These are phyloP conservation scores for Pseudocercospora cruenta DNA, from an alignment of 2,329 filamentous ascomycete genomes.

Conservation along the genomic window DNA sequence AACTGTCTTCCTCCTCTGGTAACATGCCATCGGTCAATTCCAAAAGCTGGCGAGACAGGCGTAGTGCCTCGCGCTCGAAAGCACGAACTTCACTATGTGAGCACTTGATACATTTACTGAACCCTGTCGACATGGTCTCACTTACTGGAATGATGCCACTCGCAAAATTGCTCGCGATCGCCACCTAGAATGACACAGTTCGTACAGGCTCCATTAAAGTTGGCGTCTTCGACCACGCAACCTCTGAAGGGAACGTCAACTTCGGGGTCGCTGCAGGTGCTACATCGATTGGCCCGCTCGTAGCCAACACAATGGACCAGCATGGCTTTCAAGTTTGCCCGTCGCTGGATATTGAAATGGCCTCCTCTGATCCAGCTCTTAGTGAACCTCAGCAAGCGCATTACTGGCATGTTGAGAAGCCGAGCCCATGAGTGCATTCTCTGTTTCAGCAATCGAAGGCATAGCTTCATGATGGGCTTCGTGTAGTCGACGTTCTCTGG, in stretches of 20 bases:
- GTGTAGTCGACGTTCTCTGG: conserved; percentile 3
- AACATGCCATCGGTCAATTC: too few relatives aligned
- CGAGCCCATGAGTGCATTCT: background rate
- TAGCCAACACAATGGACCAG: conserved; percentile 9
- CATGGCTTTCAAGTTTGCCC: background rate
- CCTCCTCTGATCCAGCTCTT: background rate
- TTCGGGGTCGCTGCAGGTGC: background rate
- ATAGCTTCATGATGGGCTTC: conserved; percentile 1
- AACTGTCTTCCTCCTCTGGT: too few relatives aligned
- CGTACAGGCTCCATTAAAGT: background rate
- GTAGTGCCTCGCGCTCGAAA: too few relatives aligned
- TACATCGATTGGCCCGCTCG: background rate
- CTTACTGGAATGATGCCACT: background rate
- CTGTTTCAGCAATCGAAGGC: background rate
- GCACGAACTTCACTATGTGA: background rate
- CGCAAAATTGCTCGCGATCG: background rate
- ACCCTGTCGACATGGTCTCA: background rate
- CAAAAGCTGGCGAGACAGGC: too few relatives aligned
- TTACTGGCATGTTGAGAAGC: conserved; percentile 2
- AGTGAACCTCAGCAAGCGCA: conserved; percentile 4
- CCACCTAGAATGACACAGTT: background rate
- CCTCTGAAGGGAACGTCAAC: background rate
- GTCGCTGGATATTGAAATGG: background rate
- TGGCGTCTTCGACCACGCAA: background rate
- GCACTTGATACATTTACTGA: too few relatives aligned